These are phyloP conservation scores for Lasiosphaeria hispida DNA, from an alignment of 495 filamentous ascomycete genomes.

Conservation along the genomic window DNA sequence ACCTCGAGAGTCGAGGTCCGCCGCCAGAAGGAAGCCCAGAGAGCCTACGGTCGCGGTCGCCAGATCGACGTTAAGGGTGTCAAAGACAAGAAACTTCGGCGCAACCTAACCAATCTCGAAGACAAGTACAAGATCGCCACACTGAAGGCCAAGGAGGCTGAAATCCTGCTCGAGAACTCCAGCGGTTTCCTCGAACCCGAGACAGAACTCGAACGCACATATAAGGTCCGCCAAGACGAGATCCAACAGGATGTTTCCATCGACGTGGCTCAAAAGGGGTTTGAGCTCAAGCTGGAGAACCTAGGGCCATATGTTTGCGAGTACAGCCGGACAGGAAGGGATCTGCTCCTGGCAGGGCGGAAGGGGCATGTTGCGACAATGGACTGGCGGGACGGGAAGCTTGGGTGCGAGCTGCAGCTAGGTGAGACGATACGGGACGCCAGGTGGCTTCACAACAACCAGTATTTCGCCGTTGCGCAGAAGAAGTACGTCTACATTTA, in stretches of 20 bases:
- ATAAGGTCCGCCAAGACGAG: constrained; percentile 87
- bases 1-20: constrained; percentile 40
- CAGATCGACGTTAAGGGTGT: constrained; percentile 55
- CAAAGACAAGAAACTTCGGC: constrained; percentile 85
- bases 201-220: constrained; percentile 82
- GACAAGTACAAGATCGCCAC: constrained; percentile 76
- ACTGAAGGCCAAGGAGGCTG: constrained; percentile 84
- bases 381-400: constrained; percentile 90
- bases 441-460: constrained; percentile 92
- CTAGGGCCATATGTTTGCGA: constrained; percentile 85
- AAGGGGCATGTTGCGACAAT: constrained; percentile 96
- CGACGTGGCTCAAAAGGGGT: constrained; percentile 85
- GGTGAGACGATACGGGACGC: constrained; percentile 86
- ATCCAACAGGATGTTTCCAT: constrained; percentile 69
- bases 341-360: constrained; percentile 78
- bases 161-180: constrained; percentile 89
- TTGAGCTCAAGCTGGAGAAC: constrained; percentile 79
- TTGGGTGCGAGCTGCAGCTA: constrained; percentile 87
- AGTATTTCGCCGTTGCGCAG: constrained; percentile 95
- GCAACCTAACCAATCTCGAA: constrained; percentile 75
- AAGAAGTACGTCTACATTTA: constrained; percentile 95
- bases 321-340: constrained; percentile 84
- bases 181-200: constrained; percentile 87
- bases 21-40: constrained; percentile 61
- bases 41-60: constrained; percentile 79